Base-by-base conservation (phyloP, 2,329 filamentous ascomycete species). In the Botrytis aclada region DNA sequence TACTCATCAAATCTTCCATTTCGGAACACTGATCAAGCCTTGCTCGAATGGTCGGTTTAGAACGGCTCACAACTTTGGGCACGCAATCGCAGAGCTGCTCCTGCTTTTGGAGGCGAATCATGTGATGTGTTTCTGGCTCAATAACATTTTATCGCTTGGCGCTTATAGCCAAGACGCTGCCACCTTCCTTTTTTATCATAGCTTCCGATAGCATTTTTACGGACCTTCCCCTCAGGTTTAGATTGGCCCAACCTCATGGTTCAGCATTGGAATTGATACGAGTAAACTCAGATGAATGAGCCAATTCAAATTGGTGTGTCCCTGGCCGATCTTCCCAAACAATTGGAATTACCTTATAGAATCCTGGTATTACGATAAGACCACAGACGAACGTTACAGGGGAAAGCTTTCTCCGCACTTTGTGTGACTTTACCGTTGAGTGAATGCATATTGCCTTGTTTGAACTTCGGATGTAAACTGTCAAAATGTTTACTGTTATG, bases 131-230 rank as follows among this genome's bases (percentile, higher is more conserved):
- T 56, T 18, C 32, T 37, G 10, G 41, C 64, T 70, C 37, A n/a
- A n/a, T 61, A 39, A 39, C 47, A 56, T 16, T 56, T 67, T 54
- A 6, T n/a, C 47, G 37, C 70, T 70, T 70, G 58, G 58, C 58
- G 69, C 32, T 39, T 64, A 25, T 45, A 8, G 56, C 69, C 58
- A 70, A 70, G 69, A 51, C 22, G 29, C 25, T 63, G 32, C 41
- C 58, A 70, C 69, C 69, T 70, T 25, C 69, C 51, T n/a, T 56
- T 72, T 72, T 14, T 6, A 41, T 41, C n/a, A 67, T 65, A 61
- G 47, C 37, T 72, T 34, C n/a, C 37, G 37, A 60, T 67, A 72
- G 47, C 51, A 67, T 20, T 29, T 56, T 51, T 16, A 47, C 43
- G 25, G 60, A 70, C 61, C 43, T 71, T 66, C 60, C 61, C n/a